A percentile compares a stretch with the other conserved stretches of the same genome.
Evolutionary conservation across 2,329 filamentous ascomycete genomes (phyloP).

Genomic region (Thelonectria blattea): DNA sequence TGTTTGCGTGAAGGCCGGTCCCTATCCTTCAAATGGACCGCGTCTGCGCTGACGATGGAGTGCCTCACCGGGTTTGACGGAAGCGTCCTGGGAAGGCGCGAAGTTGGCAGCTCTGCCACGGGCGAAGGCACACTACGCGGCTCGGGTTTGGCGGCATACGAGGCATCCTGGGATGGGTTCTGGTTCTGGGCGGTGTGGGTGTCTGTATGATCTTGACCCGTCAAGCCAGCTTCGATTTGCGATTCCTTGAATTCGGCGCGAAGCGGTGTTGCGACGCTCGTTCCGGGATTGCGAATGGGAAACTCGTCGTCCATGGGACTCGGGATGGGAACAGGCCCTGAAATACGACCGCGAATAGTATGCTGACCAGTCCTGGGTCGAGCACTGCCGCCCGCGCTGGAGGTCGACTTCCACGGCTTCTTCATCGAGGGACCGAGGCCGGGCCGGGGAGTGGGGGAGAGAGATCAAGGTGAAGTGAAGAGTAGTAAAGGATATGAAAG

Average conservation of each 20-base stretch:
- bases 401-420: conserved; percentile 53
- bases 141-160: conserved; percentile 21
- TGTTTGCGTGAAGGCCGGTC: conserved; percentile 58
- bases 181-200: conserved; percentile 22
- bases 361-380: conserved; percentile 43
- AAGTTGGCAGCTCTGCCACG: conserved; percentile 20
- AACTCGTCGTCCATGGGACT: conserved; percentile 59
- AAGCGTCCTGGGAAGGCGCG: conserved; percentile 27
- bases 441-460: neutral
- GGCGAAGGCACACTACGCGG: conserved; percentile 20
- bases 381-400: conserved; percentile 41
- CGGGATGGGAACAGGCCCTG: conserved; percentile 64
- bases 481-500: conserved; percentile 24
- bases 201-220: conserved; percentile 20
- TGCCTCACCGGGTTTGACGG: conserved; percentile 52
- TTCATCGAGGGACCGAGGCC: conserved; percentile 42
- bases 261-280: conserved; percentile 43
- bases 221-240: conserved; percentile 18
- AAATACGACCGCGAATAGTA: conserved; percentile 66
- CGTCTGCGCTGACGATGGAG: conserved; percentile 53
- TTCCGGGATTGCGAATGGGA: conserved; percentile 53
- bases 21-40: conserved; percentile 27
- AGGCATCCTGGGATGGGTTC: conserved; percentile 26
- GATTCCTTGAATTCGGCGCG: conserved; percentile 35
- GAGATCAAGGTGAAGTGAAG: conserved; percentile 23